These are phyloP conservation scores for Turnera subulata DNA, from an alignment of 345 rosid genomes.

Conservation along the genomic window DNA sequence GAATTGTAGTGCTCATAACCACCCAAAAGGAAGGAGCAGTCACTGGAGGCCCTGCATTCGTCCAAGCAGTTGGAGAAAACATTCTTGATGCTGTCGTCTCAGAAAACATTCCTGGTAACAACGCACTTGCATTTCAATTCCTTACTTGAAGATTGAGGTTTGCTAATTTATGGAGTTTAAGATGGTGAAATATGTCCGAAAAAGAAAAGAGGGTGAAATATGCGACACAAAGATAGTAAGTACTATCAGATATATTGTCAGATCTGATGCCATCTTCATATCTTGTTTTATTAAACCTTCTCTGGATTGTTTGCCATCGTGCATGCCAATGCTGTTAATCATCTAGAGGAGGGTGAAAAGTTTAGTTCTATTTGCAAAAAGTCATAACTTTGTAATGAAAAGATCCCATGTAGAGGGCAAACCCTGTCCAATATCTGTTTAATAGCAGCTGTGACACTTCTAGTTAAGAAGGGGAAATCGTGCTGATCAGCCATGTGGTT, in stretches of 20 bases:
- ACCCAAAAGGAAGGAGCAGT: slow-evolving; percentile 97
- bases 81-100: slow-evolving; percentile 87
- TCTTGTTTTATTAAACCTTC: background rate
- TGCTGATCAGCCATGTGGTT: slow-evolving; percentile 12
- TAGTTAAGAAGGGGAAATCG: background rate
- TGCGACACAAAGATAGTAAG: background rate
- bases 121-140: slow-evolving; percentile 8
- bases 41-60: slow-evolving; percentile 92
- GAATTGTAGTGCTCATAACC: slow-evolving; percentile 84
- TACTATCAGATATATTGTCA: background rate
- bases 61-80: slow-evolving; percentile 80
- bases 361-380: no score
- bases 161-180: background rate
- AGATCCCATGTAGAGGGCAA: slow-evolving; percentile 1
- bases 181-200: background rate
- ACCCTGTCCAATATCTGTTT: background rate
- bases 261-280: no score
- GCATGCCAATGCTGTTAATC: background rate
- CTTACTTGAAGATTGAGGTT: background rate
- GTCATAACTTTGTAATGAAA: background rate
- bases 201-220: background rate
- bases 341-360: no score
- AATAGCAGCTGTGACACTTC: background rate
- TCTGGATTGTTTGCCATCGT: background rate
- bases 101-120: slow-evolving; percentile 87